phyloP scores from a whole-genome alignment of 345 rosid genomes.

The Erodium maritimum region DNA sequence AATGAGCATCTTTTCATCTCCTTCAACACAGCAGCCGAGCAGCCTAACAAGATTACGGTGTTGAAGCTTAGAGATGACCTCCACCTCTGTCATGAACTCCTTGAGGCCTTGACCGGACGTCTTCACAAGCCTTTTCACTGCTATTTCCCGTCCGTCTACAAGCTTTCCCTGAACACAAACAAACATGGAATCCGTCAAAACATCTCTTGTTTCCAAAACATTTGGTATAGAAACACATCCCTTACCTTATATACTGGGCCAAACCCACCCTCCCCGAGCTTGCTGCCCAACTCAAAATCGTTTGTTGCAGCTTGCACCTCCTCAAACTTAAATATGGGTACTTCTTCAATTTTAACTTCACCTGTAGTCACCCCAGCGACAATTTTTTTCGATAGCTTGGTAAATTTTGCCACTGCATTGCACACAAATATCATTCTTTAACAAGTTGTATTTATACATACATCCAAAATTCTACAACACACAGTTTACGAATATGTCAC shows the following conservation, averaged over 20 bases:
- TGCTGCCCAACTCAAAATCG: slow-evolving; percentile 13
- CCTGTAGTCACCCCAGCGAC: background rate
- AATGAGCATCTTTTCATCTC: slow-evolving; percentile 23
- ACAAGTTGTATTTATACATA: too few species aligned
- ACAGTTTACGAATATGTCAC: background rate
- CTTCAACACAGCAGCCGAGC: slow-evolving; percentile 20
- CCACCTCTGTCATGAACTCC: slow-evolving; percentile 32
- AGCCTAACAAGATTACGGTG: slow-evolving; percentile 27
- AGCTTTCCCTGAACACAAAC: slow-evolving; percentile 7
- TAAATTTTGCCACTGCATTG: background rate
- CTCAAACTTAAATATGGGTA: slow-evolving; percentile 15
- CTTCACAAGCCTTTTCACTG: slow-evolving; percentile 25
- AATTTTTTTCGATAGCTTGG: background rate
- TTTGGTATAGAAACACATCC: background rate
- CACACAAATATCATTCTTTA: background rate
- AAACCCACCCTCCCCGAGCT: slow-evolving; percentile 33
- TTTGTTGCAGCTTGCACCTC: slow-evolving; percentile 17
- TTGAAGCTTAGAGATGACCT: slow-evolving; percentile 26
- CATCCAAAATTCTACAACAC: background rate
- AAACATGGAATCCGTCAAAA: background rate
- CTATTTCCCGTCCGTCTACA: slow-evolving; percentile 22
- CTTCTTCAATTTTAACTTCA: slow-evolving; percentile 12
- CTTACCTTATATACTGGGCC: slow-evolving; percentile 32
- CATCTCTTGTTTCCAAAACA: background rate
- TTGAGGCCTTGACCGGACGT: slow-evolving; percentile 19